Evolutionary conservation across 176 grass and related monocot species (phyloP).

Genomic region (Pontederia paniculata): DNA sequence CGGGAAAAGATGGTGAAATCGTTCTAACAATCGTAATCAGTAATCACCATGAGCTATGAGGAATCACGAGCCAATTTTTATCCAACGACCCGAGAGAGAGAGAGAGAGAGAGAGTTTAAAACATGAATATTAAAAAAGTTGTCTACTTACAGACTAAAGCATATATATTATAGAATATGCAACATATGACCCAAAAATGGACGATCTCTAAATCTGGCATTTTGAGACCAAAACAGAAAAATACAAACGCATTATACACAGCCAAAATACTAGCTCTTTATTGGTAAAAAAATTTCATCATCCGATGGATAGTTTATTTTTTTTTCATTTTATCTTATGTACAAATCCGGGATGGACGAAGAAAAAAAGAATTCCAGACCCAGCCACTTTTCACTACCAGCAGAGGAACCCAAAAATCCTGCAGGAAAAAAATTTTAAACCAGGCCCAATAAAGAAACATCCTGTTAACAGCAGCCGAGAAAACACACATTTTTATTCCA

Average conservation of each 20-base stretch:
- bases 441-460: not conserved
- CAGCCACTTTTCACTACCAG: not conserved
- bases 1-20: no score
- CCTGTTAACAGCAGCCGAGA: not conserved
- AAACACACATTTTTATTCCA: not conserved
- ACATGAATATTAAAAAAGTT: not conserved
- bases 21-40: no score
- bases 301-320: not conserved
- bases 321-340: slow-evolving; percentile 9
- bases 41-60: no score
- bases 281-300: not conserved
- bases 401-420: slow-evolving; percentile 13
- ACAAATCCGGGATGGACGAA: slow-evolving; percentile 14
- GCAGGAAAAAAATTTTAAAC: not conserved
- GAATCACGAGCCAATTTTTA: no score
- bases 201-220: not conserved
- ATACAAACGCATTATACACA: not conserved
- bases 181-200: not conserved
- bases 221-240: no score
- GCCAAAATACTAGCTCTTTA: not conserved
- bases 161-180: not conserved
- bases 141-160: not conserved
- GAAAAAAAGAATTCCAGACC: slow-evolving; percentile 5
- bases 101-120: not conserved
- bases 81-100: no score